phyloP scores from a whole-genome alignment of 2,329 filamentous ascomycete species.

The Neonectria hederae region DNA sequence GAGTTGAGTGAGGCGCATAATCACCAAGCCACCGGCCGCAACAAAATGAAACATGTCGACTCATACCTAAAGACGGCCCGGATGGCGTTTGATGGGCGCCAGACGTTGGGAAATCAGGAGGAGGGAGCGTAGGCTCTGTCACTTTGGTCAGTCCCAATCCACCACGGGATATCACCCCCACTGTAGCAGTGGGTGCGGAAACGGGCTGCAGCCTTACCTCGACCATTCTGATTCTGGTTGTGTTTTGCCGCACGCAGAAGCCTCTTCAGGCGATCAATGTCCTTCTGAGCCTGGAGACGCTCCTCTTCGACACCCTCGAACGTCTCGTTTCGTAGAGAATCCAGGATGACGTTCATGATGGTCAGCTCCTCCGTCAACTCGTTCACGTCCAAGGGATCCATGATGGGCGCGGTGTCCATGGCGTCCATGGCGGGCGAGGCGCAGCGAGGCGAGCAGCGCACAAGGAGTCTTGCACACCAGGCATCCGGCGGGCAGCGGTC shows the following conservation, averaged over 20 bases:
- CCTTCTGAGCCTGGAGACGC: constrained; percentile 37
- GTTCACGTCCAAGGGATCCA: constrained; percentile 33
- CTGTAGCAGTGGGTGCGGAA: neutral
- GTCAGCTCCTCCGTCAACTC: constrained; percentile 53
- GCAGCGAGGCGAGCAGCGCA: constrained; percentile 21
- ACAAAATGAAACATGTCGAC: constrained; percentile 10
- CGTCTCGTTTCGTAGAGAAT: constrained; percentile 48
- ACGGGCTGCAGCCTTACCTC: constrained; percentile 21
- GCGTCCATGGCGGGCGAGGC: constrained; percentile 27
- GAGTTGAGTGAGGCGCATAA: constrained; percentile 12
- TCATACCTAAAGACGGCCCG: constrained; percentile 21
- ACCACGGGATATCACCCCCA: neutral
- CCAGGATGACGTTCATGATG: constrained; percentile 54
- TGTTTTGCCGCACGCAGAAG: constrained; percentile 34
- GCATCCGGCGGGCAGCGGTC: constrained; percentile 23
- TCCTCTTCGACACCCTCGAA: constrained; percentile 45
- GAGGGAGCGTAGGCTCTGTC: constrained; percentile 19
- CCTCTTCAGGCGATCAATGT: constrained; percentile 47
- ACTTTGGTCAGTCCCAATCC: constrained; percentile 5
- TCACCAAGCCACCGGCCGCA: constrained; percentile 2
- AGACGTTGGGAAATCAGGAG: neutral
- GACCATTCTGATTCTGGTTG: constrained; percentile 1
- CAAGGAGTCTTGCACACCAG: constrained; percentile 19
- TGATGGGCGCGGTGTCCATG: constrained; percentile 16
- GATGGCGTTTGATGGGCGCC: constrained; percentile 5